Base-by-base conservation (phyloP, 495 filamentous ascomycete genomes). In the Penicillium simplicissimum region DNA sequence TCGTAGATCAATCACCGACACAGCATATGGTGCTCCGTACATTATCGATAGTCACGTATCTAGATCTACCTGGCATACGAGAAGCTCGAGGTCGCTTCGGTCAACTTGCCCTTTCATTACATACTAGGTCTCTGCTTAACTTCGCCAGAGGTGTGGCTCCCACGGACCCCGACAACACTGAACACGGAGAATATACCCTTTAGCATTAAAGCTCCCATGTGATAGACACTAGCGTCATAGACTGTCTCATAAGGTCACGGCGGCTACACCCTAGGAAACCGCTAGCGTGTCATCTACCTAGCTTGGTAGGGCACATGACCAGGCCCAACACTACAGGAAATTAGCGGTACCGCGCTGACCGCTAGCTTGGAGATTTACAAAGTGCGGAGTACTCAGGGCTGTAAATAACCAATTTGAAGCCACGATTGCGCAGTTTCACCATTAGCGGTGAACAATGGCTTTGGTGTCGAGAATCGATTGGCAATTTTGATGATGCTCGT, bases 301-400 rank as follows among this genome's bases (percentile, higher is more conserved):
- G 42, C 42, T 45, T 45, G 42, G 42, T 15, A 45, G 42, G 9
- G 19, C 42, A 45, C 42, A 45, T 45, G 42, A 45, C 42, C 10
- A 31, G 28, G 28, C 28, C 2, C 28, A 31, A 31, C 28, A 31
- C 4, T 31, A 31, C 28, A 10, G 3, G n/a, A 43, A 23, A 21
- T 45, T 45, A 45, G 42, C 42, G 42, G 42, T 45, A 45, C 19
- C 42, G 42, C 42, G 42, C 42, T 45, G 42, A 45, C 42, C 42
- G 42, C 42, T 45, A 45, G 19, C 42, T 45, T 23, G 42, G 10
- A 15, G 42, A 45, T 45, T 45, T 45, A 42, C n/a, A 8, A 8
- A 17, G n/a, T 42, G 17, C n/a, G 40, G 40, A 19, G n/a, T 42
- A 19, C n/a, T 9, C n/a, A n/a, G 40, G 40, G 40, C 0, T 42